These are phyloP conservation scores for Chlorella sorokiniana DNA, from an alignment of 139 green algal genomes.

Conservation along the genomic window DNA sequence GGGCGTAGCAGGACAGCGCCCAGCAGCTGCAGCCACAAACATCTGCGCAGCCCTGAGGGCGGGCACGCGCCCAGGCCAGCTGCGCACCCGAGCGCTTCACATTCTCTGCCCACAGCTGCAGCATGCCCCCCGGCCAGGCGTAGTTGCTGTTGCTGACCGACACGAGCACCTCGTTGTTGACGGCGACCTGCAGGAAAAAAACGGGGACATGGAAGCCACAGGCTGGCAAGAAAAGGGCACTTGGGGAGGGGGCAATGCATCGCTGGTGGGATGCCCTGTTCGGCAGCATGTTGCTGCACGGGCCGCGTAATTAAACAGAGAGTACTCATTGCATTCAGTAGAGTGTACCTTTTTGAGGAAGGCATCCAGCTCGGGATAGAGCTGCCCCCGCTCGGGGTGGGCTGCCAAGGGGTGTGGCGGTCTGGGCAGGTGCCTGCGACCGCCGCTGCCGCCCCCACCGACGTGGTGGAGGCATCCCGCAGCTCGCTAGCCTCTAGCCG, in stretches of 20 bases:
- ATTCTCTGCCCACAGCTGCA: slow-evolving; percentile 69
- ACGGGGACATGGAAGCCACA: neutral
- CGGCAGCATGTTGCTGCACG: neutral
- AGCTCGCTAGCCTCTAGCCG: neutral
- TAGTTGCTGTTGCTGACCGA: slow-evolving; percentile 60
- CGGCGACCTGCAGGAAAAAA: slow-evolving; percentile 41
- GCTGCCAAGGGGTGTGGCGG: slow-evolving; percentile 47
- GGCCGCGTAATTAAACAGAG: neutral
- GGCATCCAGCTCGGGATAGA: slow-evolving; percentile 49
- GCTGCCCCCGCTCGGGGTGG: slow-evolving; percentile 29
- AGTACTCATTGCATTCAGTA: neutral
- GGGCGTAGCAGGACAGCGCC: too few species aligned
- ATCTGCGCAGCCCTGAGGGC: too few species aligned
- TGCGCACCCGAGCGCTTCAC: slow-evolving; percentile 9
- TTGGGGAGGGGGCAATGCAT: too few species aligned
- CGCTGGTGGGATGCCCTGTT: too few species aligned
- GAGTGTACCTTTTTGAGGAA: slow-evolving; percentile 45
- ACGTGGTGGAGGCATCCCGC: neutral
- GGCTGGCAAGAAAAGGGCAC: too few species aligned
- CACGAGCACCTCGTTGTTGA: slow-evolving; percentile 64
- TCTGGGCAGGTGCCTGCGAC: slow-evolving; percentile 17
- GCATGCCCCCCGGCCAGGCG: slow-evolving; percentile 60
- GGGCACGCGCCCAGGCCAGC: too few species aligned
- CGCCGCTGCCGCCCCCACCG: neutral
- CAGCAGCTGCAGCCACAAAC: too few species aligned